Evolutionary conservation across 805 yeast genomes (phyloP).

Genomic region (Spathaspora passalidarum): DNA sequence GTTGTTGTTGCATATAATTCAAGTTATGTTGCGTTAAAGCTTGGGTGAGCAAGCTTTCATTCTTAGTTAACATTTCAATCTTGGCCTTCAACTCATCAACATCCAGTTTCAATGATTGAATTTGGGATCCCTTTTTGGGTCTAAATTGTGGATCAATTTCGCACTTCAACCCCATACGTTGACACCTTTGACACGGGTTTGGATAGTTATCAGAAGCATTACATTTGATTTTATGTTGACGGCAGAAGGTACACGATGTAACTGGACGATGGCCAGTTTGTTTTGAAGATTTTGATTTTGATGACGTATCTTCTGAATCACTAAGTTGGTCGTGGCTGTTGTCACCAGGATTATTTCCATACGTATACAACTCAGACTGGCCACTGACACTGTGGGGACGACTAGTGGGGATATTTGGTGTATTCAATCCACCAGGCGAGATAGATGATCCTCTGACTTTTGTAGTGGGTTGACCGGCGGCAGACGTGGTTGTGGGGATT

Average conservation of each 20-base stretch:
- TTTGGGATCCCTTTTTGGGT: constrained; percentile 89
- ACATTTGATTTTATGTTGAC: constrained; percentile 92
- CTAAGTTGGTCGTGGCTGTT: background rate
- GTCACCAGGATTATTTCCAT: background rate
- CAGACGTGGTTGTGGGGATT: background rate
- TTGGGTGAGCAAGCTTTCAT: constrained; percentile 65
- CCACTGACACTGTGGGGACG: background rate
- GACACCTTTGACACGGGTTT: constrained; percentile 78
- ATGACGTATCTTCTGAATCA: constrained; percentile 3
- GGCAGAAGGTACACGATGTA: constrained; percentile 89
- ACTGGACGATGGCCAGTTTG: constrained; percentile 71
- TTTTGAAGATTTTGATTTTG: constrained; percentile 14
- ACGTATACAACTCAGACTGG: background rate
- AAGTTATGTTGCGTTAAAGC: constrained; percentile 49
- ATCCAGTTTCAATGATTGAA: constrained; percentile 79
- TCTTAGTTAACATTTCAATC: constrained; percentile 60
- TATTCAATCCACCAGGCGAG: background rate
- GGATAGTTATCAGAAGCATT: constrained; percentile 86
- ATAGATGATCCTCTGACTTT: background rate
- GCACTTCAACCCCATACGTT: constrained; percentile 73
- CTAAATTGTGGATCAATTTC: constrained; percentile 89
- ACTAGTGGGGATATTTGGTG: background rate
- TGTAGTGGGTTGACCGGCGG: background rate
- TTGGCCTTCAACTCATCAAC: constrained; percentile 76
- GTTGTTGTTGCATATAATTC: constrained; percentile 25